phyloP scores from a whole-genome alignment of 192 early-diverging fungal genomes.

The Coemansia sp. region DNA sequence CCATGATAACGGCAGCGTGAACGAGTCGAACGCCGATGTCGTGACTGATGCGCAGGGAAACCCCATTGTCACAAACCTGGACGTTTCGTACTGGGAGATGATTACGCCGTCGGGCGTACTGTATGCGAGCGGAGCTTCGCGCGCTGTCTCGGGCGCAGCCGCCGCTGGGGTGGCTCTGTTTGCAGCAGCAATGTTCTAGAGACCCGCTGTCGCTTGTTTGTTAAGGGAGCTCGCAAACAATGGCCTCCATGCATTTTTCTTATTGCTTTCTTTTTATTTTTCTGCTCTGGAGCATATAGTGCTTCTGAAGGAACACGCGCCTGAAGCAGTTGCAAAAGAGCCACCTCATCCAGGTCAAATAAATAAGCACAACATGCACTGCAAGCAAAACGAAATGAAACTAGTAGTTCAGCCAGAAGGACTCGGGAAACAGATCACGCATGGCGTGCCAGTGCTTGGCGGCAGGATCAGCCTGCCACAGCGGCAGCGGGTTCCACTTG shows the following conservation, averaged over 20 bases:
- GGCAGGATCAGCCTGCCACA: conserved; percentile 60
- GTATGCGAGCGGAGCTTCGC: conserved; percentile 39
- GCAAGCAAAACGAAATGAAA: background rate
- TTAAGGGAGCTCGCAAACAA: too few species aligned
- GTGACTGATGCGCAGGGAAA: conserved; percentile 44
- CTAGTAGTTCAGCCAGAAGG: conserved; percentile 76
- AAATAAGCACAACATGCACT: too few species aligned
- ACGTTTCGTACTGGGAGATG: conserved; percentile 42
- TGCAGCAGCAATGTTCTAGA: conserved; percentile 25
- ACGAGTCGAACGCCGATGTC: conserved; percentile 8
- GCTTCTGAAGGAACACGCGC: too few species aligned
- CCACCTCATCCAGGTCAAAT: background rate
- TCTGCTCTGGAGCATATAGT: too few species aligned
- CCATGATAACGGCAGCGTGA: conserved; percentile 7
- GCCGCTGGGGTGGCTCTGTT: conserved; percentile 8
- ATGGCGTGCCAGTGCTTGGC: conserved; percentile 74
- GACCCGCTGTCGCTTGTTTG: too few species aligned
- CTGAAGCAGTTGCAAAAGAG: too few species aligned
- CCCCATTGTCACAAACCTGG: conserved; percentile 39
- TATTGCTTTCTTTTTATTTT: too few species aligned
- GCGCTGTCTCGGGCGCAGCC: background rate
- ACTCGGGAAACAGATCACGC: conserved; percentile 63
- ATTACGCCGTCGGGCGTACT: conserved; percentile 44
- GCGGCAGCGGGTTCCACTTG: conserved; percentile 60
- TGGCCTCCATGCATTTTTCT: too few species aligned